Percentiles rank a stretch among this genome's conserved stretches.
These are phyloP conservation scores for Salinomyces thailandicus DNA, from an alignment of 2,329 filamentous ascomycete genomes.

Conservation along the genomic window DNA sequence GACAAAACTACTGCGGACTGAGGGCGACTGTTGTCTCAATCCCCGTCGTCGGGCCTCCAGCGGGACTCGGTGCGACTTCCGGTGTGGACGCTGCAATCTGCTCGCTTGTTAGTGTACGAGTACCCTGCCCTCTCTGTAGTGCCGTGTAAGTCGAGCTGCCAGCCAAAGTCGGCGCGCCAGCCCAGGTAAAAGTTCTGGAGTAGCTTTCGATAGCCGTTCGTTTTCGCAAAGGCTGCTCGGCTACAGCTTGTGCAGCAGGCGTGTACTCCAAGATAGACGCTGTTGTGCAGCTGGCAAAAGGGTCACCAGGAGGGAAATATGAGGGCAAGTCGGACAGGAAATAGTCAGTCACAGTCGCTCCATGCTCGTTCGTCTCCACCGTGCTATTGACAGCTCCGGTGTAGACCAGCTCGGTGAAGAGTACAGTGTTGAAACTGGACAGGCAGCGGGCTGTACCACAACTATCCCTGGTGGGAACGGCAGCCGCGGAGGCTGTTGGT, in stretches of 20 bases:
- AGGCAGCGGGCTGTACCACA: constrained; percentile 8
- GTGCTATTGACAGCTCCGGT: constrained; percentile 9
- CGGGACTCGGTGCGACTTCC: not conserved
- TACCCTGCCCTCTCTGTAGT: not conserved
- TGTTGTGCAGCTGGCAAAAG: constrained; percentile 12
- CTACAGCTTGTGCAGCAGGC: not conserved
- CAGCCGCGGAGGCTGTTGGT: constrained; percentile 8
- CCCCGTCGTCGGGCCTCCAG: not conserved
- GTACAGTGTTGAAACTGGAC: not conserved
- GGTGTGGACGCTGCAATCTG: not conserved
- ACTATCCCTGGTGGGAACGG: constrained; percentile 8
- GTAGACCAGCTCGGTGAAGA: constrained; percentile 11
- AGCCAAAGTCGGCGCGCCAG: not conserved
- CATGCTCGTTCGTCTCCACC: not conserved
- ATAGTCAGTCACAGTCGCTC: constrained; percentile 5
- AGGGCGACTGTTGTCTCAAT: too few species aligned
- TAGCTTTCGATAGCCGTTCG: not conserved
- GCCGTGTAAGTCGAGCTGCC: not conserved
- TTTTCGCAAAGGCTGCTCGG: not conserved
- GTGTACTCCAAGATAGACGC: constrained; percentile 3
- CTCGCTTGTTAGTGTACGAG: not conserved
- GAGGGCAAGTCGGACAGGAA: constrained; percentile 10
- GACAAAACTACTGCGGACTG: too few species aligned
- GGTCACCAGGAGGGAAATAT: constrained; percentile 14
- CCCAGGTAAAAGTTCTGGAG: not conserved